Base-by-base conservation (phyloP, 495 filamentous ascomycete genomes). In the Eremomyces bilateralis region DNA sequence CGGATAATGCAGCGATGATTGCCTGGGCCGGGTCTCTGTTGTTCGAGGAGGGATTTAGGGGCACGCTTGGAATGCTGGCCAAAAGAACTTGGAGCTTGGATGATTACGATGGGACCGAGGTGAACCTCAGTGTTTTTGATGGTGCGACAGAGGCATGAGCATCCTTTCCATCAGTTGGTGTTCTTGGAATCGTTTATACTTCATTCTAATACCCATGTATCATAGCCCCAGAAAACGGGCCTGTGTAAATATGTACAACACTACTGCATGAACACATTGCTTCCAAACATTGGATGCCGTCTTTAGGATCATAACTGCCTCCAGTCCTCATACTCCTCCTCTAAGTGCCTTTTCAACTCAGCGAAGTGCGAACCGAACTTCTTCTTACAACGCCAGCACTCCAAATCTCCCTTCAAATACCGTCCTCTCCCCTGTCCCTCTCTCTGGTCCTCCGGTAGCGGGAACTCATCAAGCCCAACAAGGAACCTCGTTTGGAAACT, bases 1-100 rank as follows among this genome's bases (percentile, higher is more conserved):
- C 80, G 0, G 88, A 97, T 48, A 94, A 95, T 57, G 88, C 84
- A 12, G 81, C 81, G n/a, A 97, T 95, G 88, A 82, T 94, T 44
- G 85, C 77, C 1, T 97, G 88, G 88, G 65, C 84, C 3, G 88
- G 77, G 0, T 63, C 82, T 35, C 84, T 93, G 59, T 91, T 95
- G 81, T 94, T 62, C 38, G 71, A 82, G 50, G 68, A 62, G 2
- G 83, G 85, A 0, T 85, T 67, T 63, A 52, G 56, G 32, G 74
- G 68, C 13, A 60, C 63, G 15, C 43, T 84, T 19, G 59, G 53
- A 16, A 62, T 70, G 32, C 48, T 62, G 21, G 62, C 77, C 4
- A 35, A 77, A 15, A 61, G 69, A 35, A 80, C 74, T 51, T 97
- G 88, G 88, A n/a, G n/a, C n/a, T n/a, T n/a, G n/a, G n/a, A n/a